Evolutionary conservation across 2,329 filamentous ascomycete species (phyloP).

Genomic region (Hypoxylon sp.): DNA sequence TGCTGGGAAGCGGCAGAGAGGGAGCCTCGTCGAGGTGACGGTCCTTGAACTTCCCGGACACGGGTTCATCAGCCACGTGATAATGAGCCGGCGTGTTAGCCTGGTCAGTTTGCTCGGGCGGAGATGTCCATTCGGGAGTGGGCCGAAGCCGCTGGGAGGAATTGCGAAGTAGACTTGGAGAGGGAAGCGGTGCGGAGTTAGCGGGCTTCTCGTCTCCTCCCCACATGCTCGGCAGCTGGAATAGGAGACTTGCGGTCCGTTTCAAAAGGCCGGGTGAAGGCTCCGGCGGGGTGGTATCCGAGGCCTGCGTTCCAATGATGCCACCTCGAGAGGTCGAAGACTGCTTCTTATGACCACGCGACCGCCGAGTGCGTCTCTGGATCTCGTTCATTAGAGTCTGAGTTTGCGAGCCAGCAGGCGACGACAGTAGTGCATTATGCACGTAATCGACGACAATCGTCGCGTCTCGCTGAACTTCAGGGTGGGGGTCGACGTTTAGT

Average conservation of each 20-base stretch:
- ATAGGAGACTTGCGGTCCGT: constrained; percentile 69
- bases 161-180: constrained; percentile 48
- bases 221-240: constrained; percentile 61
- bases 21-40: constrained; percentile 67
- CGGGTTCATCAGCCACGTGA: constrained; percentile 77
- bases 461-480: constrained; percentile 88
- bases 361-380: constrained; percentile 57
- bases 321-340: constrained; percentile 54
- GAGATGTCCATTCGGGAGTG: constrained; percentile 55
- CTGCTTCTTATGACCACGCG: constrained; percentile 55
- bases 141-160: constrained; percentile 52
- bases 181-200: constrained; percentile 44
- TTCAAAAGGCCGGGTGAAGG: constrained; percentile 67
- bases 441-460: constrained; percentile 87
- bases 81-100: constrained; percentile 73
- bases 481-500: constrained; percentile 91
- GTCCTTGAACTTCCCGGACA: constrained; percentile 76
- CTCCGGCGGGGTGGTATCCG: constrained; percentile 52
- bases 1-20: constrained; percentile 78
- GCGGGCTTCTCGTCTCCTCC: constrained; percentile 56
- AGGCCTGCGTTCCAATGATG: constrained; percentile 49
- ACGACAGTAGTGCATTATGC: constrained; percentile 78
- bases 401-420: constrained; percentile 74
- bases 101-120: constrained; percentile 79
- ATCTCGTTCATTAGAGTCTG: constrained; percentile 80